Evolutionary conservation across 2,329 filamentous ascomycete genomes (phyloP).

Genomic region (Microsporum audouinii): DNA sequence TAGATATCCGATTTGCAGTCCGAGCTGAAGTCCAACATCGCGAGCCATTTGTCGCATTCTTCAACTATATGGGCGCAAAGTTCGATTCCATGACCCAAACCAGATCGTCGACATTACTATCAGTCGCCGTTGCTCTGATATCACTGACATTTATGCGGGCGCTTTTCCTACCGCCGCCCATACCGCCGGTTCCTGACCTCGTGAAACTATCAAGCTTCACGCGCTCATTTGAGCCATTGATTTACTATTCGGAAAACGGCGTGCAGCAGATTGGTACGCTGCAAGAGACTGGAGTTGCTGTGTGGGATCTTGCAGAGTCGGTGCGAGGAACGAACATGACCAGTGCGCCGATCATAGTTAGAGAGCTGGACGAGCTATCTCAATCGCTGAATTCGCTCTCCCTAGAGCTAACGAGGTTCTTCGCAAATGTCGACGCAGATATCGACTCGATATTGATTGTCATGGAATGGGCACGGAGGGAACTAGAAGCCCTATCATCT

Average conservation of each 20-base stretch:
- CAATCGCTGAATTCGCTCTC: conserved; percentile 76
- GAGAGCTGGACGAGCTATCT: conserved; percentile 72
- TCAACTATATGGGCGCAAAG: conserved; percentile 51
- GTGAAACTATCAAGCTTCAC: conserved; percentile 84
- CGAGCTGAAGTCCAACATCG: conserved; percentile 80
- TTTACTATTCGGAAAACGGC: conserved; percentile 87
- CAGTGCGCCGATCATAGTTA: conserved; percentile 72
- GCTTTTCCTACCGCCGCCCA: conserved; percentile 56
- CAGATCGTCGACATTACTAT: conserved; percentile 54
- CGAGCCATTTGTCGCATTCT: conserved; percentile 66
- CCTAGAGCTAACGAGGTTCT: conserved; percentile 79
- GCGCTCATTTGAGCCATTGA: conserved; percentile 83
- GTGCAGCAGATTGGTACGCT: conserved; percentile 75
- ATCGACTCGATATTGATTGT: conserved; percentile 86
- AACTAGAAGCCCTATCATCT: conserved; percentile 59
- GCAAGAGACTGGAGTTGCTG: conserved; percentile 81
- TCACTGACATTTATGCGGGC: conserved; percentile 54
- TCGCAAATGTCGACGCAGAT: conserved; percentile 84
- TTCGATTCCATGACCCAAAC: conserved; percentile 55
- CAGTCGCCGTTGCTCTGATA: conserved; percentile 50
- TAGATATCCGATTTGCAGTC: conserved; percentile 80
- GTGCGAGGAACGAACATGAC: conserved; percentile 85
- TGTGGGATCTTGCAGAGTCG: conserved; percentile 89
- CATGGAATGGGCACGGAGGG: conserved; percentile 90
- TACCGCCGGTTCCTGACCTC: conserved; percentile 64